Evolutionary conservation across 192 early-diverging fungal species (phyloP), one percentile per base, ranked within the genome.

Genomic region (Coemansia furcata): DNA sequence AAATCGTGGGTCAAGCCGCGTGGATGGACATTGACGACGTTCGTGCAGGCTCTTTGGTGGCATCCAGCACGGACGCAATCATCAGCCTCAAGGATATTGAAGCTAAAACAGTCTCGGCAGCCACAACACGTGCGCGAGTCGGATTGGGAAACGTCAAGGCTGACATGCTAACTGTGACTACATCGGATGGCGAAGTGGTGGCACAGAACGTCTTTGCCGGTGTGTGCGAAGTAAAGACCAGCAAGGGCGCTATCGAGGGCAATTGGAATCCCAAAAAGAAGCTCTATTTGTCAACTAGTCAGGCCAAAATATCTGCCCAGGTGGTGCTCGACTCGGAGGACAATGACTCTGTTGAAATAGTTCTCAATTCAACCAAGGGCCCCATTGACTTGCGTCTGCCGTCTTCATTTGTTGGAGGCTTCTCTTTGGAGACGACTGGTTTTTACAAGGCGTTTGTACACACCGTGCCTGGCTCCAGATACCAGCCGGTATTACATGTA

Each of bases 21-120:
- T 82, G 80, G 80, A 82, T 82, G 72, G 80, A 82, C 37, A 74
- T 82, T 65, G 80, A 82, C 61, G 76, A 82, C 30, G 49, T 82
- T 29, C 63, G 64, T 17, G 68, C 80, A 14, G 47, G 38, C 14
- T 30, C 33, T 0, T 38, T 77, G 23, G 39, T 50, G 29, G 75
- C 69, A 44, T 44, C 64, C 38, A 82, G 75, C 66, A 59, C 72
- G 15, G 76, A 82, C 50, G 80, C 80, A 1, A 77, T 82, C 37
- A 71, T 82, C 39, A 82, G 80, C 46, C 80, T 82, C 23, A 82
- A 82, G 60, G 76, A 77, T 66, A 60, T 77, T 30, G 54, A 69
- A 1, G 74, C 80, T 21, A 54, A 26, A 14, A 14, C 30, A 4
- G 69, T 82, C n/a, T 43, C 61, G 11, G 75, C 72, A 35, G 46